Evolutionary conservation across 1,139 yeast species (phyloP).

Genomic region (Lodderomyces parapsilosis): DNA sequence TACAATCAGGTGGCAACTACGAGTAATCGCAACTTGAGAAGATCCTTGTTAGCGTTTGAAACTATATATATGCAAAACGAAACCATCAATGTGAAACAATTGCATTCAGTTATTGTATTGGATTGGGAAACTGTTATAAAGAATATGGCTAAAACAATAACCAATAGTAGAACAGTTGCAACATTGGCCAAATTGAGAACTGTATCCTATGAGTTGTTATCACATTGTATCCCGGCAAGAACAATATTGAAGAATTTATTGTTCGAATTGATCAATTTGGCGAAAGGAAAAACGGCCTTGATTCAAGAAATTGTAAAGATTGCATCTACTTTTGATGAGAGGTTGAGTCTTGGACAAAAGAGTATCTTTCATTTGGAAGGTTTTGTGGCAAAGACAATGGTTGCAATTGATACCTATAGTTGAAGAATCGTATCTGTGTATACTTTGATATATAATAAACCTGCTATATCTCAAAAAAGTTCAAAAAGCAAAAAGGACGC

Average conservation of each 20-base stretch:
- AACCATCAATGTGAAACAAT: conserved; percentile 34
- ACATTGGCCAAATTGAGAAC: conserved; percentile 72
- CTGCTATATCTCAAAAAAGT: neutral
- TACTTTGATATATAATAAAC: neutral
- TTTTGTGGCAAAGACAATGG: conserved; percentile 85
- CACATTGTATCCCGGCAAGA: conserved; percentile 92
- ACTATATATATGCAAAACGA: conserved; percentile 79
- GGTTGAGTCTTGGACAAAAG: conserved; percentile 82
- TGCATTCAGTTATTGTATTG: conserved; percentile 40
- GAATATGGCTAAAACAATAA: conserved; percentile 60
- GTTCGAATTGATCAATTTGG: conserved; percentile 48
- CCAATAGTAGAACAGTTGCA: conserved; percentile 65
- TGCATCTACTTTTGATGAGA: conserved; percentile 80
- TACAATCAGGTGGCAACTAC: conserved; percentile 53
- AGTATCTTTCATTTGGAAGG: conserved; percentile 95
- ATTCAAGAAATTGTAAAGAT: conserved; percentile 58
- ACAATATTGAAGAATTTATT: conserved; percentile 68
- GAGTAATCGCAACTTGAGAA: conserved; percentile 72
- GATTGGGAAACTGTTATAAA: conserved; percentile 88
- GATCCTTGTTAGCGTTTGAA: conserved; percentile 77
- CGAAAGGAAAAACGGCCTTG: conserved; percentile 16
- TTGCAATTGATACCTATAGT: conserved; percentile 33
- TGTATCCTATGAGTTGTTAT: conserved; percentile 74
- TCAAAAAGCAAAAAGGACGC: too few relatives aligned
- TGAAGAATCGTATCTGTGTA: neutral